Conservation (phyloP, 225 moss, liverwort and hornwort genomes). For the Ulota crispa region DNA sequence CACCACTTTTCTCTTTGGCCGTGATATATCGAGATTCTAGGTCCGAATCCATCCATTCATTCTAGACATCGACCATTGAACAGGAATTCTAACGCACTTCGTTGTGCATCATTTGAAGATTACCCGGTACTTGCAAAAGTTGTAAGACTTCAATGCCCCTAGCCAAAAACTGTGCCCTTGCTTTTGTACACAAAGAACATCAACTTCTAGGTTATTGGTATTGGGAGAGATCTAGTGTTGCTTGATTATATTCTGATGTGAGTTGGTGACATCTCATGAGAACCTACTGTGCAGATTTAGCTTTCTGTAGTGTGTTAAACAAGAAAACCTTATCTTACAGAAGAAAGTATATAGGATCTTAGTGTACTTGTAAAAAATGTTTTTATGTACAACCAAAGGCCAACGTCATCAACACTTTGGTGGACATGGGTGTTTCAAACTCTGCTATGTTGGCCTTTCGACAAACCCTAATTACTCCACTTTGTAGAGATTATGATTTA, state of each 20-base stretch:
- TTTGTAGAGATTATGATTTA: background rate
- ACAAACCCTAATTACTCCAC: background rate
- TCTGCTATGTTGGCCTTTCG: background rate
- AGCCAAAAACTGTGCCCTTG: background rate
- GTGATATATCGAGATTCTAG: constrained; percentile 40
- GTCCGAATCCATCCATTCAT: background rate
- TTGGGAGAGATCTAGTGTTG: no score
- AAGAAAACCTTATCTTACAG: no score
- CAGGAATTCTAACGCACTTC: background rate
- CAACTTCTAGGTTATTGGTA: background rate
- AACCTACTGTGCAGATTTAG: no score
- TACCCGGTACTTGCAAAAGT: background rate
- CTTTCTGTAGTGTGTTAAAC: no score
- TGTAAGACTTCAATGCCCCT: background rate
- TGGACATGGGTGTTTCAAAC: background rate
- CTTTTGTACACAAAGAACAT: background rate
- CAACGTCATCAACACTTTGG: background rate
- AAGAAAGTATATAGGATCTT: no score
- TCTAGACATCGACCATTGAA: background rate
- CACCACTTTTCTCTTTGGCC: constrained; percentile 66
- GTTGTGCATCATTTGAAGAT: no score
- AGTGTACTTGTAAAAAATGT: no score
- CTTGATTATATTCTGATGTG: no score
- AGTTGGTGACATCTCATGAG: no score
- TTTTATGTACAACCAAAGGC: background rate